Evolutionary conservation across 225 moss, liverwort and hornwort species (phyloP), one percentile per base, ranked within the genome.

Genomic region (Marchantia polymorpha): DNA sequence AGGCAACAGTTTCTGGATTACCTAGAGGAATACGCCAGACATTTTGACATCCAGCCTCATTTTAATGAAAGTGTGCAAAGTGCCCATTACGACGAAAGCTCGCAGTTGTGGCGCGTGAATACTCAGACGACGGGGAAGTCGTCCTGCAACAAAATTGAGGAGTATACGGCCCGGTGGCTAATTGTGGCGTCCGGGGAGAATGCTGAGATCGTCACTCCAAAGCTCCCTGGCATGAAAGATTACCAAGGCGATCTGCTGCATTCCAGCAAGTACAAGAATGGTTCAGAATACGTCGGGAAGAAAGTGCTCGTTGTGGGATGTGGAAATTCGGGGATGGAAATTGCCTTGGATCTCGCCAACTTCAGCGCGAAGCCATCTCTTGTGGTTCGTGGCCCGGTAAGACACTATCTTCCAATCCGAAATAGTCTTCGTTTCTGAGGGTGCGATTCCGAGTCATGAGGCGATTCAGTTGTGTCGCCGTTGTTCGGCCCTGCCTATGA

Each of bases 261-360:
- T 6, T 91, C 93, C 0, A 91, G 94, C 78, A 61, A 54, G 0
- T 97, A 97, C 78, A 88, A 89, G 1, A 97, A 90, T 52, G 96
- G 94, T 13, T 80, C 84, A 0, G 84, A 90, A 17, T 94, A 90
- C 12, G 78, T 47, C 0, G 88, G 86, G 12, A 80, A 88, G 73
- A 84, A 86, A 22, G 94, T 97, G 0, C 80, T 97, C 0, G 96
- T 97, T 0, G 94, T 97, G 0, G 96, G 96, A 0, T 93, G 93
- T 16, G 96, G 96, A 0, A 97, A 97, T 81, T 88, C 92, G 0
- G 96, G 96, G 8, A 97, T 97, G 96, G 96, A 97, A 81, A 91
- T 97, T 77, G 94, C 96, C 5, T 88, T 97, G 0, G 96, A 97
- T 79, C 76, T 97, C 52, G 90, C 91, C 47, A 97, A 97, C 82